A percentile compares a stretch with the other conserved stretches of the same genome.
phyloP scores from a whole-genome alignment of 2,329 filamentous ascomycete genomes.

The Paraphoma sp. region DNA sequence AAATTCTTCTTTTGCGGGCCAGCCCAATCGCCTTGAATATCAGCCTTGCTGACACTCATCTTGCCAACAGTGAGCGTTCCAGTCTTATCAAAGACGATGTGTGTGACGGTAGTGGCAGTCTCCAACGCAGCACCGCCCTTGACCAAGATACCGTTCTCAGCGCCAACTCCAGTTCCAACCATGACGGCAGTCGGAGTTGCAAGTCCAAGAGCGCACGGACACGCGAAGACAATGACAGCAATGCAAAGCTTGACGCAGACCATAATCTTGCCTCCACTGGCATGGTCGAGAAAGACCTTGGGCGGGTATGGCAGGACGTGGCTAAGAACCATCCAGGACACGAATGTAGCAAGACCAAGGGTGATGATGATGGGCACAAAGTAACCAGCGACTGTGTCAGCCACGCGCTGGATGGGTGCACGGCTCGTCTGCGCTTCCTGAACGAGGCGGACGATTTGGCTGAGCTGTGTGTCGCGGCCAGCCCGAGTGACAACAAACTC shows the following conservation, averaged over 20 bases:
- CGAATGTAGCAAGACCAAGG: constrained; percentile 84
- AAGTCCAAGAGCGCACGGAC: constrained; percentile 93
- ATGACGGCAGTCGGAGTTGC: constrained; percentile 97
- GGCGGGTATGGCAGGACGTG: constrained; percentile 86
- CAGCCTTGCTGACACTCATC: constrained; percentile 84
- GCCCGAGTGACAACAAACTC: constrained; percentile 93
- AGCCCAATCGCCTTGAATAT: constrained; percentile 73
- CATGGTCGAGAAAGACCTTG: constrained; percentile 79
- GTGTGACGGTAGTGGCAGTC: constrained; percentile 85
- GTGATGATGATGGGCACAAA: constrained; percentile 90
- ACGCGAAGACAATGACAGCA: constrained; percentile 97
- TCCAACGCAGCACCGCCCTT: constrained; percentile 95
- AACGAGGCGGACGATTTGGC: constrained; percentile 97
- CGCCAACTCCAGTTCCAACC: constrained; percentile 97
- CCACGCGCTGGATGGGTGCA: constrained; percentile 92
- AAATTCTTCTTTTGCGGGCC: constrained; percentile 72
- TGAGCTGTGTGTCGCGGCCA: constrained; percentile 93
- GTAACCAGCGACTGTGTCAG: constrained; percentile 88
- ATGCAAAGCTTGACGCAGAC: constrained; percentile 97
- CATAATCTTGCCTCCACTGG: constrained; percentile 91
- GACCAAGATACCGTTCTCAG: constrained; percentile 95
- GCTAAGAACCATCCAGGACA: constrained; percentile 93
- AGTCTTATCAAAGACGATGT: constrained; percentile 94
- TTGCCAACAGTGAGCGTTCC: constrained; percentile 93
- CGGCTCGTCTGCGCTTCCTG: constrained; percentile 95